phyloP scores from a whole-genome alignment of 1,139 yeast species.

The Arxiozyma telluris region DNA sequence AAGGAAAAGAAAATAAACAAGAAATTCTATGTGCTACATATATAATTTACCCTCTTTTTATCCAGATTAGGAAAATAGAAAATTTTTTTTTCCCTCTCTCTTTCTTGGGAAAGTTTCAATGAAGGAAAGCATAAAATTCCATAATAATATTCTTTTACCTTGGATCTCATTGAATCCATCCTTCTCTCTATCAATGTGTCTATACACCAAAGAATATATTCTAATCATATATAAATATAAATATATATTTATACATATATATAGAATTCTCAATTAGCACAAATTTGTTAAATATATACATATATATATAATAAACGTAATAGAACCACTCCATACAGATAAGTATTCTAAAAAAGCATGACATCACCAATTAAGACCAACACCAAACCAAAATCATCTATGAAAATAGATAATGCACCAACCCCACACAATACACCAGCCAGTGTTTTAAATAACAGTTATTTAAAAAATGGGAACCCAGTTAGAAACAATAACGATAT shows the following conservation, averaged over 20 bases:
- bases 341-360: constrained; percentile 12
- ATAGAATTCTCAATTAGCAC: no score
- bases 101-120: neutral
- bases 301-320: neutral
- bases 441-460: constrained; percentile 62
- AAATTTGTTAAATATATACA: no score
- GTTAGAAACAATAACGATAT: constrained; percentile 58
- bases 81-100: neutral
- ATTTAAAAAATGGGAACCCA: constrained; percentile 62
- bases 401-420: constrained; percentile 87
- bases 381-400: constrained; percentile 25
- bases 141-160: neutral
- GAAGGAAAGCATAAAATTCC: neutral
- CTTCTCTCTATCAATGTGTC: no score
- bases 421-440: constrained; percentile 99
- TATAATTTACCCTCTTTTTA: neutral
- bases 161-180: neutral
- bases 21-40: neutral
- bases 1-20: no score
- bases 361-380: constrained; percentile 29
- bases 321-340: neutral
- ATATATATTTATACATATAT: no score
- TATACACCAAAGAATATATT: no score
- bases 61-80: neutral
- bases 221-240: no score